Evolutionary conservation across 176 grass and related monocot genomes (phyloP).

Genomic region (Alopecurus myosuroides): DNA sequence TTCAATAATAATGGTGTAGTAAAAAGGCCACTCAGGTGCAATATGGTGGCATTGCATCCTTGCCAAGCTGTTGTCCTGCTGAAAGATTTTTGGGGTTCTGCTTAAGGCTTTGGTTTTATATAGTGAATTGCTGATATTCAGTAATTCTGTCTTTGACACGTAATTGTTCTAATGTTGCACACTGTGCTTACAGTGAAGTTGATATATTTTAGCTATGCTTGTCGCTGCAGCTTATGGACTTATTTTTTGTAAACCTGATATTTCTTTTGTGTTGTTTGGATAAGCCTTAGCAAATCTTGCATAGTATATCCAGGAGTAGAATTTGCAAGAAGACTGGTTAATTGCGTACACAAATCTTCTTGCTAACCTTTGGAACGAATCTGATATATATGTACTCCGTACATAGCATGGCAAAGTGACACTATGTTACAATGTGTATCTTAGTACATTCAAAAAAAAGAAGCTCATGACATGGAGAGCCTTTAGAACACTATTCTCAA

Average conservation of each 20-base stretch:
- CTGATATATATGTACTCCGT: too few relatives aligned
- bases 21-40: background rate
- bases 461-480: too few relatives aligned
- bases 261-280: background rate
- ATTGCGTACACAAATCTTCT: too few relatives aligned
- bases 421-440: too few relatives aligned
- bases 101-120: constrained; percentile 15
- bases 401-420: too few relatives aligned
- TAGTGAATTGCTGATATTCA: background rate
- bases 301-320: too few relatives aligned
- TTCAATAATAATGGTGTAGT: background rate
- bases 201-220: background rate
- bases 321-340: too few relatives aligned
- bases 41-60: background rate
- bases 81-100: background rate
- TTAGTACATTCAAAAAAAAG: too few relatives aligned
- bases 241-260: background rate
- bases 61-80: background rate
- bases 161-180: background rate
- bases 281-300: background rate
- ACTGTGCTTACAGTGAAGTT: background rate
- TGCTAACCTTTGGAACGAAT: too few relatives aligned
- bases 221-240: background rate
- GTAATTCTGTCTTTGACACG: background rate
- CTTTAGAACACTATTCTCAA: too few relatives aligned